These are phyloP conservation scores for Pontederia paniculata DNA, from an alignment of 176 grass and related monocot genomes.

Conservation along the genomic window DNA sequence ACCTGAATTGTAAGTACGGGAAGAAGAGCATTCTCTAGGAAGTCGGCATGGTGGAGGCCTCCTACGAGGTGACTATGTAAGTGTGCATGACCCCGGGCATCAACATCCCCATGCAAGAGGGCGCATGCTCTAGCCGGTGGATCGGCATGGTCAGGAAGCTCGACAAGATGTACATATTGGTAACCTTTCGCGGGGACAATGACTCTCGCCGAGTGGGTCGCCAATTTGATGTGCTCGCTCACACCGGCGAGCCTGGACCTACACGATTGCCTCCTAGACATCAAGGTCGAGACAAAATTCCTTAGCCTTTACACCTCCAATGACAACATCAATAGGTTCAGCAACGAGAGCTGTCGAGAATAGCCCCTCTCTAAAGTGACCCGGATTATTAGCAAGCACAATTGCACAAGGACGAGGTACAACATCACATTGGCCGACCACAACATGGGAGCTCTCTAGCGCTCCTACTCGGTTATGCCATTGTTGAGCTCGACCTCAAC, in stretches of 20 bases:
- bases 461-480: conserved; percentile 56
- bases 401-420: conserved; percentile 34
- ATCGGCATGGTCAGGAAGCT: conserved; percentile 38
- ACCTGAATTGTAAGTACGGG: conserved; percentile 78
- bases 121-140: conserved; percentile 53
- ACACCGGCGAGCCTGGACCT: conserved; percentile 54
- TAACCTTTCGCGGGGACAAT: conserved; percentile 67
- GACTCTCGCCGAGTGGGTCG: conserved; percentile 51
- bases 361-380: conserved; percentile 57
- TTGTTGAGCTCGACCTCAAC: conserved; percentile 56
- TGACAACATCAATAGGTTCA: conserved; percentile 34
- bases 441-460: conserved; percentile 90
- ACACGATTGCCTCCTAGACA: conserved; percentile 33
- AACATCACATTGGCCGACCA: conserved; percentile 68
- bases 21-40: conserved; percentile 50
- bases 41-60: conserved; percentile 45
- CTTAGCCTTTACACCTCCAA: conserved; percentile 62
- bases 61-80: conserved; percentile 55
- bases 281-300: conserved; percentile 67
- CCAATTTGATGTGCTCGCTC: conserved; percentile 76
- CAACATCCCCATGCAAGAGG: conserved; percentile 10
- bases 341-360: conserved; percentile 50
- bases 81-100: conserved; percentile 50
- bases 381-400: conserved; percentile 27
- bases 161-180: conserved; percentile 49